Evolutionary conservation across 257 asterid genomes (phyloP).

Genomic region (Gardenia jasminoides): DNA sequence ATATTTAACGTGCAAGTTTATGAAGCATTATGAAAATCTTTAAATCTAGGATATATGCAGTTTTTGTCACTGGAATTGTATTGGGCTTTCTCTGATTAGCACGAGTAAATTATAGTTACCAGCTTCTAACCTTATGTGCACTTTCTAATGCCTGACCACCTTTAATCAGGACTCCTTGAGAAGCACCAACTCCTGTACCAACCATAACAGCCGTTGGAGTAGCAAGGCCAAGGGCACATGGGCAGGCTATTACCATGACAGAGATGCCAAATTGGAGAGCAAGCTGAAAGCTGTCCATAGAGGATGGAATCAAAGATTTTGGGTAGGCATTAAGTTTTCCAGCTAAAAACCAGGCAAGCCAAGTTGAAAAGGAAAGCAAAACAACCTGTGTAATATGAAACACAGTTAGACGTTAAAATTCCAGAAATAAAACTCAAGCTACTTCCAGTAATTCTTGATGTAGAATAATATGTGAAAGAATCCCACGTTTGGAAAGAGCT

Average conservation of each 20-base stretch:
- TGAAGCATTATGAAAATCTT: not conserved
- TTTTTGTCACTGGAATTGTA: not conserved
- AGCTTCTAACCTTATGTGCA: slow-evolving; percentile 62
- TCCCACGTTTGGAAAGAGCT: not conserved
- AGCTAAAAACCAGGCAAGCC: slow-evolving; percentile 52
- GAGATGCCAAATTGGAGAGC: slow-evolving; percentile 88
- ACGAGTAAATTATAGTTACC: not conserved
- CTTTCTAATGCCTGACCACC: slow-evolving; percentile 88
- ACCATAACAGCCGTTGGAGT: slow-evolving; percentile 96
- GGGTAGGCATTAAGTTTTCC: slow-evolving; percentile 62
- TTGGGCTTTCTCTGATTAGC: not conserved
- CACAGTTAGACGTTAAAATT: not conserved
- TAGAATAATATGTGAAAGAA: not conserved
- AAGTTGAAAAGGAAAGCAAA: slow-evolving; percentile 35
- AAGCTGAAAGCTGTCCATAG: slow-evolving; percentile 78
- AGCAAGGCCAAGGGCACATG: slow-evolving; percentile 88
- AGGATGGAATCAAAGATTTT: slow-evolving; percentile 61
- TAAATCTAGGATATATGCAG: not conserved
- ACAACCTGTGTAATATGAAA: slow-evolving; percentile 32
- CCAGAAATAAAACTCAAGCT: not conserved
- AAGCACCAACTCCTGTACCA: slow-evolving; percentile 79
- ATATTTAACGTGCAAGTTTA: not conserved
- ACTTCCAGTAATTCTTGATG: not conserved
- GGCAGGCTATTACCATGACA: slow-evolving; percentile 92
- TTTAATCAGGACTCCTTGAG: slow-evolving; percentile 82